These are phyloP conservation scores for Yarrowia sp. DNA, from an alignment of 805 yeast species.

Conservation along the genomic window DNA sequence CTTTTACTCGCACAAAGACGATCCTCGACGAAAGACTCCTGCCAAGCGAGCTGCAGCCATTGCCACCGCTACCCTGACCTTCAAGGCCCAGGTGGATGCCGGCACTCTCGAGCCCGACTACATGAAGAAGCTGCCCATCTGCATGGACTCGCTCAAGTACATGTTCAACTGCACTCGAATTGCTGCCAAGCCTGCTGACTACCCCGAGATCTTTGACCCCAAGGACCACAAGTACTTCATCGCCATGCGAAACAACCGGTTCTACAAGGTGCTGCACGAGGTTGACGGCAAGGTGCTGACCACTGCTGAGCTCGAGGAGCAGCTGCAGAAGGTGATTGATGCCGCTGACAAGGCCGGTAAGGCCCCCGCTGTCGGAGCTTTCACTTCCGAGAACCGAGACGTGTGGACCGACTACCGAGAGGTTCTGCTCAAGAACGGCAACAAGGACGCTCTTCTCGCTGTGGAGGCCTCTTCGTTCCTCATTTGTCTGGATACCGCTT, in stretches of 20 bases:
- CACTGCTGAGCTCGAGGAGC: slow-evolving; percentile 47
- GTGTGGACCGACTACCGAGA: slow-evolving; percentile 64
- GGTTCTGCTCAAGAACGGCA: slow-evolving; percentile 54
- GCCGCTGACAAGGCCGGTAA: slow-evolving; percentile 43
- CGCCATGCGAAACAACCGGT: slow-evolving; percentile 72
- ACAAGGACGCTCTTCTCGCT: slow-evolving; percentile 58
- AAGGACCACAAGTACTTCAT: slow-evolving; percentile 53
- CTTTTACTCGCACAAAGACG: slow-evolving; percentile 79
- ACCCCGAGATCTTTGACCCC: slow-evolving; percentile 41
- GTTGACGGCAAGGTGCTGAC: slow-evolving; percentile 41
- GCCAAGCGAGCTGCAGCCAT: slow-evolving; percentile 70
- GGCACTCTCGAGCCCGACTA: slow-evolving; percentile 79
- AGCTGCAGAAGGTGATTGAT: slow-evolving; percentile 55
- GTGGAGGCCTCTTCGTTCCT: slow-evolving; percentile 79
- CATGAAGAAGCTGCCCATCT: slow-evolving; percentile 75
- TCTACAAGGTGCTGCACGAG: slow-evolving; percentile 62
- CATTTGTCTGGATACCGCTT: slow-evolving; percentile 68
- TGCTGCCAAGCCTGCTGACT: slow-evolving; percentile 45
- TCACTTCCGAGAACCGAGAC: slow-evolving; percentile 84
- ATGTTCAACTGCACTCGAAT: slow-evolving; percentile 89
- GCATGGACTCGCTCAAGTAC: slow-evolving; percentile 88
- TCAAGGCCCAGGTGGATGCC: slow-evolving; percentile 61
- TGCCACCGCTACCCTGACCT: slow-evolving; percentile 63
- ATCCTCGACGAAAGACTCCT: slow-evolving; percentile 41
- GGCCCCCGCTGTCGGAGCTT: slow-evolving; percentile 65